phyloP scores from a whole-genome alignment of 306 rosid genomes.

The Sindora glabra region DNA sequence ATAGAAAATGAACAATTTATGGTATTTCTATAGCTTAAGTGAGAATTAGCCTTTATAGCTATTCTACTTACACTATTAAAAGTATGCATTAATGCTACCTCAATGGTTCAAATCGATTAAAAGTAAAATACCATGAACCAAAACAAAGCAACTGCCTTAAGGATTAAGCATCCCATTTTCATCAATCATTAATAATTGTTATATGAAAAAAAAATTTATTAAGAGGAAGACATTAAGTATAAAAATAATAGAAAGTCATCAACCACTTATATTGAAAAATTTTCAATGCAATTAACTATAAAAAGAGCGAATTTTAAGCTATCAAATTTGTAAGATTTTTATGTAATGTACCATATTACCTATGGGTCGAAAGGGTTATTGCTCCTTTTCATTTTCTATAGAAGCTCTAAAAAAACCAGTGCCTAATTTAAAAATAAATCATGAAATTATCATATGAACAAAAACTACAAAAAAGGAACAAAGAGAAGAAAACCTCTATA shows the following conservation, averaged over 20 bases:
- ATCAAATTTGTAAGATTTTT: not conserved
- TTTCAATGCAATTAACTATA: no score
- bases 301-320: not conserved
- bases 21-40: no score
- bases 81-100: no score
- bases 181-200: constrained; percentile 77
- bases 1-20: no score
- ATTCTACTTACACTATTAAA: no score
- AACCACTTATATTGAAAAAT: not conserved
- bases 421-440: constrained; percentile 37
- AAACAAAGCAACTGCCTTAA: constrained; percentile 66
- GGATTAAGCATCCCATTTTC: constrained; percentile 97
- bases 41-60: no score
- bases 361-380: constrained; percentile 59
- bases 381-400: constrained; percentile 59
- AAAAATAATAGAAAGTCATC: not conserved
- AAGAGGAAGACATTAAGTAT: not conserved
- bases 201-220: constrained; percentile 1
- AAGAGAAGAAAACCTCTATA: constrained; percentile 69
- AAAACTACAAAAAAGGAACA: not conserved
- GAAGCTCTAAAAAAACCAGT: constrained; percentile 63
- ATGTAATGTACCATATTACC: constrained; percentile 27
- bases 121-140: no score
- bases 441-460: not conserved
- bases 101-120: no score